phyloP scores from a whole-genome alignment of 2,329 filamentous ascomycete genomes.

The Phialocephala subalpina region DNA sequence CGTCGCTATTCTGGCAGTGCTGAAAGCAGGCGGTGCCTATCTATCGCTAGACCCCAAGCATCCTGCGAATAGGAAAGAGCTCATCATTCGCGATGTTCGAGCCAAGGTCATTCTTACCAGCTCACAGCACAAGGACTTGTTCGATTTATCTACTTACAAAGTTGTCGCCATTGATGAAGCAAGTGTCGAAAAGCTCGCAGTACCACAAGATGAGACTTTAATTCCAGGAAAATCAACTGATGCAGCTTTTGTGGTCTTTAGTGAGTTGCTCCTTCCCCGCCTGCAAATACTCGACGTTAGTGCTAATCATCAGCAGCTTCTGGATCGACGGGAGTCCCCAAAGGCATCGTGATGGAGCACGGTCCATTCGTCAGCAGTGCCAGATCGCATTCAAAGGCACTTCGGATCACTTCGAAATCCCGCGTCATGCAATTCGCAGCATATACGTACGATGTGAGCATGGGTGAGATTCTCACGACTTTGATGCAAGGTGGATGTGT shows the following conservation, averaged over 20 bases:
- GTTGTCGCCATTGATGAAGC: neutral
- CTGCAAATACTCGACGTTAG: no score
- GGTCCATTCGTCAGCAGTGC: constrained; percentile 25
- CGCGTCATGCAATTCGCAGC: constrained; percentile 32
- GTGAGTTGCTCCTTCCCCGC: no score
- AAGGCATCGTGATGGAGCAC: constrained; percentile 32
- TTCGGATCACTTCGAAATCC: constrained; percentile 13
- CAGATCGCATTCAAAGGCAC: constrained; percentile 15
- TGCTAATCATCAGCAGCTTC: constrained; percentile 22
- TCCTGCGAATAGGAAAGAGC: constrained; percentile 7
- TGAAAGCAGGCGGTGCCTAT: constrained; percentile 41
- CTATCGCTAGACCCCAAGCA: constrained; percentile 38
- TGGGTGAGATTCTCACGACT: constrained; percentile 35
- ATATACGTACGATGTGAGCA: constrained; percentile 34
- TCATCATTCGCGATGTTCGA: constrained; percentile 8
- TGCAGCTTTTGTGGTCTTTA: constrained; percentile 15
- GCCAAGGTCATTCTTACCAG: neutral
- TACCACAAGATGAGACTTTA: neutral
- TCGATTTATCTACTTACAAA: neutral
- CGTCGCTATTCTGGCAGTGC: constrained; percentile 40
- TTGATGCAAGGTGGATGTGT: constrained; percentile 33
- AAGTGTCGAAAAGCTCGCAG: neutral
- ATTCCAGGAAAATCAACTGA: neutral
- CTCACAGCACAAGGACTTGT: neutral
- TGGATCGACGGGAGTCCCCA: constrained; percentile 42